These are phyloP conservation scores for Fremontodendron californicum DNA, from an alignment of 345 rosid genomes.

Conservation along the genomic window DNA sequence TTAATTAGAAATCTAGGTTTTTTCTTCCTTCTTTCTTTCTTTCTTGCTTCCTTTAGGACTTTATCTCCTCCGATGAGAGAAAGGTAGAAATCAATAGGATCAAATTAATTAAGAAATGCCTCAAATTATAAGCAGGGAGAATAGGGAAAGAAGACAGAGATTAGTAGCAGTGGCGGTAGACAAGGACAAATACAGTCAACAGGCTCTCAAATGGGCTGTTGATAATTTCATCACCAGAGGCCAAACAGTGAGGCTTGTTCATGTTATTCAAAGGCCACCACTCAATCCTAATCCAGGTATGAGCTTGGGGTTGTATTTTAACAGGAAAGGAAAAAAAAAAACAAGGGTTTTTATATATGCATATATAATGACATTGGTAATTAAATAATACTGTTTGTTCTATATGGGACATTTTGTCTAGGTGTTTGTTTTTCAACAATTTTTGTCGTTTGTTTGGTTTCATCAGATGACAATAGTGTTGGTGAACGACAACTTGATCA, in stretches of 20 bases:
- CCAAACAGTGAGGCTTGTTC: constrained; percentile 49
- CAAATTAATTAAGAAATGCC: neutral
- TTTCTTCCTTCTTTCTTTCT: neutral
- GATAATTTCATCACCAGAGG: constrained; percentile 36
- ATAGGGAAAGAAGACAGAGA: constrained; percentile 27
- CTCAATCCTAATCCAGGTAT: neutral
- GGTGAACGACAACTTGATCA: constrained; percentile 22
- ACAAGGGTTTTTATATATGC: neutral
- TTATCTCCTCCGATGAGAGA: constrained; percentile 14
- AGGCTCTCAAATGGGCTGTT: constrained; percentile 53
- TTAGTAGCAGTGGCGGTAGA: constrained; percentile 42
- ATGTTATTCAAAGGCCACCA: constrained; percentile 42
- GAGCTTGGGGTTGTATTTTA: no score
- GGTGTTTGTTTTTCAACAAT: neutral
- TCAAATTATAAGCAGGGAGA: neutral
- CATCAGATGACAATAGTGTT: constrained; percentile 1
- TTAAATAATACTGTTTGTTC: no score
- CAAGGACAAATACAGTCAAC: constrained; percentile 39
- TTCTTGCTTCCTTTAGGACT: no score
- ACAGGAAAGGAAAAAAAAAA: no score
- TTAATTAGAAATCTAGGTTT: neutral
- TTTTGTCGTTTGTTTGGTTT: neutral
- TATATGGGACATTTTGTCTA: no score
- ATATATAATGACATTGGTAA: no score
- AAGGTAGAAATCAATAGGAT: neutral